Base-by-base conservation (phyloP, 1,284 basidiomycete genomes). In the Ceratobasidium papillatum region DNA sequence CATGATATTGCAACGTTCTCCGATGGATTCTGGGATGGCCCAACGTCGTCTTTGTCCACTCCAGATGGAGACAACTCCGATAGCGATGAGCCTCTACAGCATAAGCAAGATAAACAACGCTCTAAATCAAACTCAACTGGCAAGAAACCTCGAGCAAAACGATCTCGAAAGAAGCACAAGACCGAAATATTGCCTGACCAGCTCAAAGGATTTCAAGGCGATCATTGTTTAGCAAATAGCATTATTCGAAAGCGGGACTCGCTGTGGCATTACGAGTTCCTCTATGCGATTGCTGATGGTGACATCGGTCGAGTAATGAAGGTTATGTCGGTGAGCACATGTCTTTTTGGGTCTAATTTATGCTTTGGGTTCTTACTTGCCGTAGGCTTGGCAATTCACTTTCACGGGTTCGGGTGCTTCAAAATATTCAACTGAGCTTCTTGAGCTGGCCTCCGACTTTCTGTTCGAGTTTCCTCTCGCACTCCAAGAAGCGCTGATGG, bases 291-390 rank as follows among this genome's bases (percentile, higher is more conserved):
- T 1, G 61, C 61, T 1, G 61, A 63, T 17, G 61, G 61, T 30
- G 61, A 63, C 30, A 63, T 63, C 47, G 61, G 61, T 17, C 38
- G 61, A 7, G 61, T 12, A 25, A 63, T 63, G 61, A 14, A 63
- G 34, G 41, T 63, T 0, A 63, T 63, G 61, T 45, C 27, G 9
- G 61, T 63, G 43, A 19, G 43, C n/a, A n/a, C n/a, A n/a, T n/a
- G n/a, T n/a, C n/a, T n/a, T n/a, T n/a, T n/a, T n/a, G n/a, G n/a
- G n/a, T n/a, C n/a, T n/a, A n/a, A 14, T 12, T 22, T 47, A 19
- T 17, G 7, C n/a, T n/a, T n/a, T n/a, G n/a, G 4, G 3, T 30
- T 14, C 36, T 30, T 30, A 7, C 17, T 19, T 27, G 3, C n/a
- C n/a, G 34, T 25, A 63, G 61, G 61, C n/a, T 0, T 63, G 61